Evolutionary conservation across 176 grass and related monocot genomes (phyloP).

Genomic region (Hsuehochloa calcarea): DNA sequence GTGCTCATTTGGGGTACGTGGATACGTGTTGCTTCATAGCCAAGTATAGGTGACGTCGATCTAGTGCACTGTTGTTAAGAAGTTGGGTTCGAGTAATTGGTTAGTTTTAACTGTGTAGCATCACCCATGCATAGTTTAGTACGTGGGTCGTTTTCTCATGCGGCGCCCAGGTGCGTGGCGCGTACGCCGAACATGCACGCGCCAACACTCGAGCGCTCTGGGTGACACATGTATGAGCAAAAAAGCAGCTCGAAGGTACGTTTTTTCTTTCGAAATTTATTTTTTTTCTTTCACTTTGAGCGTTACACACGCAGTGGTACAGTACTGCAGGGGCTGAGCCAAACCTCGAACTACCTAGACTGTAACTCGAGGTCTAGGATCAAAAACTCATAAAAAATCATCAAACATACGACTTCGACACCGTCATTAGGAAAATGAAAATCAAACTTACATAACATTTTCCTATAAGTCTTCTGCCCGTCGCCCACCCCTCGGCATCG

Average conservation of each 20-base stretch:
- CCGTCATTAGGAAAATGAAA: too few species aligned
- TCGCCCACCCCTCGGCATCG: too few species aligned
- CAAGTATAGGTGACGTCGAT: background rate
- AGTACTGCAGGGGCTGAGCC: too few species aligned
- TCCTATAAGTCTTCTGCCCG: too few species aligned
- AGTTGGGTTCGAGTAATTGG: background rate
- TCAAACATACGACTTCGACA: too few species aligned
- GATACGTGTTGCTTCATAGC: background rate
- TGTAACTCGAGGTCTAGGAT: too few species aligned
- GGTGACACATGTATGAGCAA: too few species aligned
- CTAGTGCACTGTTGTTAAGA: background rate
- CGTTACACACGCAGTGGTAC: background rate
- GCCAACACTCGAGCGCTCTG: too few species aligned
- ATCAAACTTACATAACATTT: too few species aligned
- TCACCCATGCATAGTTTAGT: conserved; percentile 1
- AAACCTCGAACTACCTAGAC: too few species aligned
- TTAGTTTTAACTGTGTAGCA: background rate
- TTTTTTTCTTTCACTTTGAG: background rate
- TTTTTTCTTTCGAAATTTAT: background rate
- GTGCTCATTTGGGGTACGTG: background rate
- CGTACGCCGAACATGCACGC: too few species aligned
- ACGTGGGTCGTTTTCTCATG: background rate
- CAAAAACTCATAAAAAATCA: too few species aligned
- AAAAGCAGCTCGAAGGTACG: background rate
- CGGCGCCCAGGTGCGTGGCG: background rate